phyloP scores from a whole-genome alignment of 805 yeast species.

The Wickerhamiella occidentalis region DNA sequence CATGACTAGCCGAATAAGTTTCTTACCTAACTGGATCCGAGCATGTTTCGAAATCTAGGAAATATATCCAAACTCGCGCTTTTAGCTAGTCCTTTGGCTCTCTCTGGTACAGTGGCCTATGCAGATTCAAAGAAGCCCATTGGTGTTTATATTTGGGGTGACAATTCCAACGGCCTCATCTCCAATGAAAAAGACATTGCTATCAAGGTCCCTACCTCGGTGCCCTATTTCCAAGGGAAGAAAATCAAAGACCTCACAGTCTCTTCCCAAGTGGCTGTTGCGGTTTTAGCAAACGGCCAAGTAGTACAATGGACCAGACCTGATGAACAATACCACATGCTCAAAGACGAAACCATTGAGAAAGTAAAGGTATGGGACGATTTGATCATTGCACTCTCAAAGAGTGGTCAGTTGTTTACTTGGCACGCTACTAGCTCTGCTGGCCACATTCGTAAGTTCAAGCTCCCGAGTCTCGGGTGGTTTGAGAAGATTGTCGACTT shows the following conservation, averaged over 20 bases:
- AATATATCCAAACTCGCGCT: neutral
- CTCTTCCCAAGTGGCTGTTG: slow-evolving; percentile 35
- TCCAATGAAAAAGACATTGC: slow-evolving; percentile 24
- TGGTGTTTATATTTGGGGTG: slow-evolving; percentile 57
- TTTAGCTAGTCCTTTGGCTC: slow-evolving; percentile 1
- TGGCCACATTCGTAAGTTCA: slow-evolving; percentile 12
- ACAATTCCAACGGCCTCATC: slow-evolving; percentile 33
- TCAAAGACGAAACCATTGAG: slow-evolving; percentile 38
- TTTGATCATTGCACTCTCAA: slow-evolving; percentile 33
- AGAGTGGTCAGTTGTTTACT: slow-evolving; percentile 29
- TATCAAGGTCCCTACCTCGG: slow-evolving; percentile 45
- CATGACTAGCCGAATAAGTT: neutral
- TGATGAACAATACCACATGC: slow-evolving; percentile 28
- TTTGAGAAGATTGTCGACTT: slow-evolving; percentile 45
- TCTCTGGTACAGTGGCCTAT: slow-evolving; percentile 12
- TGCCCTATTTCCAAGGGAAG: slow-evolving; percentile 51
- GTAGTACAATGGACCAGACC: slow-evolving; percentile 50
- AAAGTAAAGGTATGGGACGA: slow-evolving; percentile 25
- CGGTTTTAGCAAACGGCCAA: slow-evolving; percentile 58
- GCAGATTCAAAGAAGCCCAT: slow-evolving; percentile 18
- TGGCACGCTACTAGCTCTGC: slow-evolving; percentile 16
- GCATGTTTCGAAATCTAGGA: slow-evolving; percentile 1
- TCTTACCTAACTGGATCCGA: neutral
- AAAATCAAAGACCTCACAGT: slow-evolving; percentile 45
- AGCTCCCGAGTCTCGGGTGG: slow-evolving; percentile 21